These are phyloP conservation scores for Tetracladium marchalianum DNA, from an alignment of 495 filamentous ascomycete species.

Conservation along the genomic window DNA sequence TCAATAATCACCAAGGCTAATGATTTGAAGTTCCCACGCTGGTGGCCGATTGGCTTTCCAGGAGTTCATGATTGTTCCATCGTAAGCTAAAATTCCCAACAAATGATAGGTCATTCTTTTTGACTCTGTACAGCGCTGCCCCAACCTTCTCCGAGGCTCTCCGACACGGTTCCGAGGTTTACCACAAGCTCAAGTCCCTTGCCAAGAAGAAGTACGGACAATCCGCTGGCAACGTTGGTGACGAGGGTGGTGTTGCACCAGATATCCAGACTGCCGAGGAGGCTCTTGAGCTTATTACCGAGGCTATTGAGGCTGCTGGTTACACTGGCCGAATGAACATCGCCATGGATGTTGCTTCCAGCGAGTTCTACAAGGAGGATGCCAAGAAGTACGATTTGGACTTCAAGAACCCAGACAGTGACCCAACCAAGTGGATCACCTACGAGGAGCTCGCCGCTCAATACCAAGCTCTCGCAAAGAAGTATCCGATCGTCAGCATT, in stretches of 20 bases:
- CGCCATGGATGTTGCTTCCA: conserved; percentile 98
- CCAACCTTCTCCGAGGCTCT: conserved; percentile 89
- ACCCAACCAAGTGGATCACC: conserved; percentile 92
- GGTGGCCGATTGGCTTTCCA: conserved; percentile 99
- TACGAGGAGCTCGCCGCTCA: conserved; percentile 96
- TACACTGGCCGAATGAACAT: conserved; percentile 95
- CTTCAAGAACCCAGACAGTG: conserved; percentile 98
- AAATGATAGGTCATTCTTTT: conserved; percentile 8
- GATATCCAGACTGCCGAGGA: conserved; percentile 96
- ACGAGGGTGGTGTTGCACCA: conserved; percentile 99
- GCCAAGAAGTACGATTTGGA: conserved; percentile 99
- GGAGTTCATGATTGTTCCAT: conserved; percentile 99
- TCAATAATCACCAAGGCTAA: conserved; percentile 17
- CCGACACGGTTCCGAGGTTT: conserved; percentile 92
- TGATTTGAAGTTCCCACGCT: conserved; percentile 66
- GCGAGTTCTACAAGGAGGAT: conserved; percentile 97
- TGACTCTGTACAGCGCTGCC: conserved; percentile 32
- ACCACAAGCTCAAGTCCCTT: conserved; percentile 93
- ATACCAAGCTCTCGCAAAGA: conserved; percentile 77
- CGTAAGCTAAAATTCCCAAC: conserved; percentile 35
- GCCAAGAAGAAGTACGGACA: conserved; percentile 99
- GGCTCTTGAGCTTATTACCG: conserved; percentile 93
- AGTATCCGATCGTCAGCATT: conserved; percentile 91
- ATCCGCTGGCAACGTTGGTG: conserved; percentile 96
- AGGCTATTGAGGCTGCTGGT: conserved; percentile 86